These are phyloP conservation scores for Hamamelis virginiana DNA, from an alignment of 164 flowering plant species.

Conservation along the genomic window DNA sequence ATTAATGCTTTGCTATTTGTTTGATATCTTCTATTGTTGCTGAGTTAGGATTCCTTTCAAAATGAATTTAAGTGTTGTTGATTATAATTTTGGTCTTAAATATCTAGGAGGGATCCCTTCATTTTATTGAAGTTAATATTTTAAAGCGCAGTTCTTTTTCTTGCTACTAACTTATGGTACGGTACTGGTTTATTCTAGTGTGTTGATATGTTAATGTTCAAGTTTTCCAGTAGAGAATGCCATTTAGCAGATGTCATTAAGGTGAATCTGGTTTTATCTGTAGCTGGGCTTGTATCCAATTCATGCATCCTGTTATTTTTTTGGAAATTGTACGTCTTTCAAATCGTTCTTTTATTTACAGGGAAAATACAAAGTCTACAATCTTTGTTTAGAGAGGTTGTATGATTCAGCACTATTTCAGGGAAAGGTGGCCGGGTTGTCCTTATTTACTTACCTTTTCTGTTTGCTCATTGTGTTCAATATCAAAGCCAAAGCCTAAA, in stretches of 20 bases:
- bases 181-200: not conserved
- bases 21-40: too few relatives aligned
- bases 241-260: not conserved
- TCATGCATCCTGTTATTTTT: not conserved
- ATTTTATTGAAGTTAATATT: not conserved
- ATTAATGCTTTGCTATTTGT: too few relatives aligned
- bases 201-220: not conserved
- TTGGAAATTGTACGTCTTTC: not conserved
- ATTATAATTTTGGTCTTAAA: not conserved
- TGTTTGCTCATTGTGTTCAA: not conserved
- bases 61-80: not conserved
- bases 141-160: not conserved
- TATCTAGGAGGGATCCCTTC: not conserved
- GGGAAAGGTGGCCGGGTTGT: conserved; percentile 81
- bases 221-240: not conserved
- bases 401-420: conserved; percentile 91
- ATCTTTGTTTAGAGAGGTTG: conserved; percentile 95
- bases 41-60: too few relatives aligned
- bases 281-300: not conserved
- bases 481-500: not conserved
- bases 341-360: conserved; percentile 28
- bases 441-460: not conserved
- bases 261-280: not conserved
- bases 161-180: not conserved
- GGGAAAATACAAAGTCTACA: conserved; percentile 97